These are phyloP conservation scores for Pseudonitzschia multistriata DNA, from an alignment of 108 stramenopile genomes.

Conservation along the genomic window DNA sequence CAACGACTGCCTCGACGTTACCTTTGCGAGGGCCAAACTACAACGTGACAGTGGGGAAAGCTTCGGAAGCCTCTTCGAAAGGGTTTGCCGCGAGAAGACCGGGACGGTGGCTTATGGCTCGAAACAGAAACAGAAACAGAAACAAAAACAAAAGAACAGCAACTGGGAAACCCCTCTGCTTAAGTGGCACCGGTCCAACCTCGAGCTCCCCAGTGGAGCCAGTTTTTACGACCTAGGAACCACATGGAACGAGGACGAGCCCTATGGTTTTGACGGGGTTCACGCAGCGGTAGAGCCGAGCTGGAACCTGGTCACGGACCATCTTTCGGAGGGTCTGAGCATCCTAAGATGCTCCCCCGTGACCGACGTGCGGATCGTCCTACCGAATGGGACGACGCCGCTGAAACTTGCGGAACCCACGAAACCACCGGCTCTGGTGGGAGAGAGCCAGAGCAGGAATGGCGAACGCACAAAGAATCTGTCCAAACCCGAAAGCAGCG, in stretches of 20 bases:
- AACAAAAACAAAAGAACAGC: slow-evolving; percentile 15
- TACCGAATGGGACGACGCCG: slow-evolving; percentile 33
- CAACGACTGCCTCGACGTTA: slow-evolving; percentile 61
- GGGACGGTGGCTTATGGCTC: neutral
- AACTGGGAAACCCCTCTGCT: slow-evolving; percentile 53
- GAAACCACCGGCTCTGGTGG: neutral
- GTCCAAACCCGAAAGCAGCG: too few relatives aligned
- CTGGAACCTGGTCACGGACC: slow-evolving; percentile 69
- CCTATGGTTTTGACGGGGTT: slow-evolving; percentile 89
- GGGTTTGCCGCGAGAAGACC: slow-evolving; percentile 34
- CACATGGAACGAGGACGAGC: slow-evolving; percentile 93
- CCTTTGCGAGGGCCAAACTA: slow-evolving; percentile 30
- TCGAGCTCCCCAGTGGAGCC: slow-evolving; percentile 89
- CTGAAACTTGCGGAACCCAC: slow-evolving; percentile 2
- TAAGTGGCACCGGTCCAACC: slow-evolving; percentile 85
- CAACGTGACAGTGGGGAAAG: slow-evolving; percentile 9
- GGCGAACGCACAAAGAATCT: neutral
- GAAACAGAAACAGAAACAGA: neutral
- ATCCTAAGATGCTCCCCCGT: slow-evolving; percentile 37
- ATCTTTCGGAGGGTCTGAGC: slow-evolving; percentile 76
- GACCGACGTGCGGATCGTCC: slow-evolving; percentile 29
- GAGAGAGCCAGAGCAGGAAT: neutral
- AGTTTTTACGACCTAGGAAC: slow-evolving; percentile 68
- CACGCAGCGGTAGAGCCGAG: slow-evolving; percentile 83
- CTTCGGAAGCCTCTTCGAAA: slow-evolving; percentile 44